Evolutionary conservation across 1,139 yeast genomes (phyloP).

Genomic region (Taphrina deformans): DNA sequence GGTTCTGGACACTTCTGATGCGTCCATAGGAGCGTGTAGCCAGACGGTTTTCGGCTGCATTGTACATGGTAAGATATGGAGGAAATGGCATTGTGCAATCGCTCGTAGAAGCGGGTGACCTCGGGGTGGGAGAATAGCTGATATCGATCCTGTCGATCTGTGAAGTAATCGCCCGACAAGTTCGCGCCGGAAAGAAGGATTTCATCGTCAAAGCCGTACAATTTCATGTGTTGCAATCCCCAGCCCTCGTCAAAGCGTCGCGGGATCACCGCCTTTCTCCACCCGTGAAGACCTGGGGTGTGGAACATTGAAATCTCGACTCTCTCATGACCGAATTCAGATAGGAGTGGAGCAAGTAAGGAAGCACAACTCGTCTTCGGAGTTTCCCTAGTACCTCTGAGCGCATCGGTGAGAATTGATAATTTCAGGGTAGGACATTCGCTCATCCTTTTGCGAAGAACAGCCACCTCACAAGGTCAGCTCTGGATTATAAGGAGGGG

Average conservation of each 20-base stretch:
- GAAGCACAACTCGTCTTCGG: conserved; percentile 78
- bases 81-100: conserved; percentile 65
- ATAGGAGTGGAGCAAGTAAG: conserved; percentile 65
- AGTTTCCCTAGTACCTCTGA: conserved; percentile 90
- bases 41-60: conserved; percentile 39
- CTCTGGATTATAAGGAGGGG: neutral
- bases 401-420: conserved; percentile 76
- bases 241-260: conserved; percentile 83
- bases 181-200: conserved; percentile 84
- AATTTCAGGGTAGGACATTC: conserved; percentile 64
- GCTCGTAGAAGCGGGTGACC: conserved; percentile 71
- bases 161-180: conserved; percentile 83
- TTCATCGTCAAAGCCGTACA: conserved; percentile 92
- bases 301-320: conserved; percentile 83
- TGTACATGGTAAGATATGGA: conserved; percentile 68
- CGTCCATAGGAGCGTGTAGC: conserved; percentile 53
- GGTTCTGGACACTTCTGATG: conserved; percentile 76
- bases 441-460: conserved; percentile 59
- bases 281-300: conserved; percentile 79
- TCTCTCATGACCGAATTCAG: conserved; percentile 63
- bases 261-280: conserved; percentile 67
- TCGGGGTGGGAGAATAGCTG: conserved; percentile 61
- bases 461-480: conserved; percentile 47
- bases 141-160: conserved; percentile 94
- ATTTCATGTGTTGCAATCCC: conserved; percentile 96